Evolutionary conservation across 257 asterid genomes (phyloP), one percentile per base, ranked within the genome.

Genomic region (Buddleja alternifolia): DNA sequence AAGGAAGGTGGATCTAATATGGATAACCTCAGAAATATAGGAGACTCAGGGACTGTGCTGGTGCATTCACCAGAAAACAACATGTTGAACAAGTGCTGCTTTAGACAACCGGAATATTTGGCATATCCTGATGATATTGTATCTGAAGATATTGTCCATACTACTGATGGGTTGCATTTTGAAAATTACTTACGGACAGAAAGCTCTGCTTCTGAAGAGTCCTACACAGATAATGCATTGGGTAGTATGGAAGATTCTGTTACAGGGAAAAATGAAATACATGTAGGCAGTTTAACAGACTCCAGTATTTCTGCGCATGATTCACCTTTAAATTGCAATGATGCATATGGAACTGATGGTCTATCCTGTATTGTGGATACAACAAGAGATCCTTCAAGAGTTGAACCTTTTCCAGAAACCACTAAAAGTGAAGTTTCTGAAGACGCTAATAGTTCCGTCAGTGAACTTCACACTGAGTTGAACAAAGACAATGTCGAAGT

Each of bases 351-450:
- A 76, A 56, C 55, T 69, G 78, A 52, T 51, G 73, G 45, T 75
- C 60, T 34, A 12, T 56, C 72, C 40, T 55, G 20, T 64, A 25
- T 55, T 60, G 77, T 46, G 42, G 81, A 79, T 74, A 65, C 50
- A 58, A 62, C 24, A 48, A 42, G 71, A 45, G 60, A 60, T 67
- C 53, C 70, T 47, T 68, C 42, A 40, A 70, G 69, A 25, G 50
- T 67, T 14, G 66, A 77, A 68, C 79, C 87, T 74, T 66, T 66
- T 20, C 42, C 78, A 34, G 82, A 81, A 62, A 45, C 73, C 53
- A 11, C 29, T 37, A 69, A 70, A 40, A 24, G 44, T 58, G 77
- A 69, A 67, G 71, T 46, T 73, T 60, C 74, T 63, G 44, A 70
- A 62, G 75, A 72, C 50, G 46, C 42, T 41, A 72, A 73, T 69